phyloP scores from a whole-genome alignment of 306 rosid species.

The Acacia crassicarpa region DNA sequence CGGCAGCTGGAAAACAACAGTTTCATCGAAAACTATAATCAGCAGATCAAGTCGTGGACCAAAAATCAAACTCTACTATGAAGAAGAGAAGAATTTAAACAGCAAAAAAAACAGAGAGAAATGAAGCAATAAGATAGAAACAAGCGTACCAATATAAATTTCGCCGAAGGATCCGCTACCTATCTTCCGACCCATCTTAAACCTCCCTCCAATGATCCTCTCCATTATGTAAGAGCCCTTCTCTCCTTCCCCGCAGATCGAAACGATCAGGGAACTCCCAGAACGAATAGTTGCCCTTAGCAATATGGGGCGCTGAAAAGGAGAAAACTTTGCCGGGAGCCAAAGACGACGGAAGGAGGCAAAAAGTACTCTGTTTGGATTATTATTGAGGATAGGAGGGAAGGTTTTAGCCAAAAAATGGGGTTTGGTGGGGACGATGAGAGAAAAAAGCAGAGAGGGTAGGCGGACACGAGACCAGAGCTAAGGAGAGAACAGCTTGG shows the following conservation, averaged over 20 bases:
- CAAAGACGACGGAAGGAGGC: not conserved
- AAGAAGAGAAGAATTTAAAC: not conserved
- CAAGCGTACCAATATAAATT: slow-evolving; percentile 55
- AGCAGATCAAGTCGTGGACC: not conserved
- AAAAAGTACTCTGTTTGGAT: not conserved
- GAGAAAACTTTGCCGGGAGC: not conserved
- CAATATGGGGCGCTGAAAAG: not conserved
- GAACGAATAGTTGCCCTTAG: not conserved
- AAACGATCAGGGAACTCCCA: not conserved
- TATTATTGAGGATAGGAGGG: not conserved
- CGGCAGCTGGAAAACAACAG: slow-evolving; percentile 45
- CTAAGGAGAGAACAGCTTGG: not conserved
- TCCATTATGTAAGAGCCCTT: slow-evolving; percentile 41
- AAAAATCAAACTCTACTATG: not conserved
- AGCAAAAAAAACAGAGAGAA: not conserved
- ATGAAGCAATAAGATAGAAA: not conserved
- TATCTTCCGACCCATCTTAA: slow-evolving; percentile 69
- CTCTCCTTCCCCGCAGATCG: not conserved
- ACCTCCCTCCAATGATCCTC: slow-evolving; percentile 62
- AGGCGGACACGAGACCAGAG: not conserved
- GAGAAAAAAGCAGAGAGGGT: not conserved
- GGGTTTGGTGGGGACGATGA: not conserved
- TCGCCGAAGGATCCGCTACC: slow-evolving; percentile 82
- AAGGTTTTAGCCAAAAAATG: not conserved
- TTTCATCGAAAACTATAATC: not conserved